These are phyloP conservation scores for Bretschneidera sinensis DNA, from an alignment of 345 rosid genomes.

Conservation along the genomic window DNA sequence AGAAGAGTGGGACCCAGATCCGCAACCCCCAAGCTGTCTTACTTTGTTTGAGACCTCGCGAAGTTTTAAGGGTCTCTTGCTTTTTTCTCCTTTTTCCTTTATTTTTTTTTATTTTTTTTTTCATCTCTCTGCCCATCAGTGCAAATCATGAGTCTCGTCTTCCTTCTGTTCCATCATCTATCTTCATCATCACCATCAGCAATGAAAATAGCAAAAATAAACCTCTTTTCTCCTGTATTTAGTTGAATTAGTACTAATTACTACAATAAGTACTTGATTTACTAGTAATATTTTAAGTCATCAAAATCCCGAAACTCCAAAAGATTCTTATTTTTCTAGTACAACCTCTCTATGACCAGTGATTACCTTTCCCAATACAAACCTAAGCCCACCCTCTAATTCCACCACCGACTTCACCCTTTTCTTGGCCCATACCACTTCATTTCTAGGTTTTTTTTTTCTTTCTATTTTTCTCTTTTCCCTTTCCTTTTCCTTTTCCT, in stretches of 20 bases:
- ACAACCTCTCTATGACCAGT: conserved; percentile 18
- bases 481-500: no score
- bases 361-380: conserved; percentile 19
- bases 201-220: not conserved
- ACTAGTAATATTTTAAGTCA: no score
- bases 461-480: conserved; percentile 10
- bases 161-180: not conserved
- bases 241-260: no score
- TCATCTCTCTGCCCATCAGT: not conserved
- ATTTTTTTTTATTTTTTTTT: not conserved
- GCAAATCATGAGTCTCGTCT: conserved; percentile 20
- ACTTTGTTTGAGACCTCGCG: conserved; percentile 1
- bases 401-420: conserved; percentile 6
- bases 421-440: not conserved
- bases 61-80: not conserved
- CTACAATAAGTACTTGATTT: no score
- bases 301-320: no score
- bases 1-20: not conserved
- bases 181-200: not conserved
- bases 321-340: no score
- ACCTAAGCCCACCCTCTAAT: conserved; percentile 21
- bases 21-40: not conserved
- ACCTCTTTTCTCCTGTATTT: no score
- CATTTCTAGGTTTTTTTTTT: conserved; percentile 3
- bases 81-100: not conserved